phyloP scores from a whole-genome alignment of 495 filamentous ascomycete genomes.

The Penicillium paradoxum region DNA sequence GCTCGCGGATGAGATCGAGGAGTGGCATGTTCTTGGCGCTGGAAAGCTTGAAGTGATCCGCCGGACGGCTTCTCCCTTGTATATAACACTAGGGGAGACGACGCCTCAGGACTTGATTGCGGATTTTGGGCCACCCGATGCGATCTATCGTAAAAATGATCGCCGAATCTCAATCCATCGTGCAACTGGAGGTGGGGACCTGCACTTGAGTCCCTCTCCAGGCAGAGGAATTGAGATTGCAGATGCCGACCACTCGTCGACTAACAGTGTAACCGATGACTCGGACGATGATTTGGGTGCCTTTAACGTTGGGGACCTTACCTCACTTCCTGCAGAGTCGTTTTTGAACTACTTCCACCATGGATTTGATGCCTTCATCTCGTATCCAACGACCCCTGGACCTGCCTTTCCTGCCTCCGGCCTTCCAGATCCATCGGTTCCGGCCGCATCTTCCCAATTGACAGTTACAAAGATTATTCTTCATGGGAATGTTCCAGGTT shows the following conservation, averaged over 20 bases:
- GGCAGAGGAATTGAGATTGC: constrained; percentile 40
- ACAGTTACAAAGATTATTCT: constrained; percentile 87
- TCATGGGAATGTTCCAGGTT: constrained; percentile 91
- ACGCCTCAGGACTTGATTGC: constrained; percentile 85
- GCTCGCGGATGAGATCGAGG: constrained; percentile 74
- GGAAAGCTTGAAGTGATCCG: constrained; percentile 74
- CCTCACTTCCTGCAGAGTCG: constrained; percentile 57
- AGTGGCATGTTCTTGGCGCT: constrained; percentile 66
- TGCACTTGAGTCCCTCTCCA: constrained; percentile 37
- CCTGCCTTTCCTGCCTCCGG: constrained; percentile 55
- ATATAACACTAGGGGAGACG: constrained; percentile 71
- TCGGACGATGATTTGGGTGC: constrained; percentile 58
- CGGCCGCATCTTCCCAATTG: constrained; percentile 52
- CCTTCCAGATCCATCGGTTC: constrained; percentile 29
- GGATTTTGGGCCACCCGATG: constrained; percentile 90
- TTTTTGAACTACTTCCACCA: constrained; percentile 98
- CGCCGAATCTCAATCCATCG: constrained; percentile 84
- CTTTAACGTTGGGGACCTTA: constrained; percentile 30
- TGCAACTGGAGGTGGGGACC: constrained; percentile 37
- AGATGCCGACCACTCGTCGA: constrained; percentile 81
- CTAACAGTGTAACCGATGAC: constrained; percentile 70
- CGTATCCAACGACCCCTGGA: constrained; percentile 62
- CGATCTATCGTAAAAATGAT: constrained; percentile 90
- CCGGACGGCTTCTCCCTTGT: constrained; percentile 52
- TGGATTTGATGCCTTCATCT: constrained; percentile 91